Evolutionary conservation across 2,329 filamentous ascomycete species (phyloP), one percentile per base, ranked within the genome.

Genomic region (Colletotrichum zoysiae): DNA sequence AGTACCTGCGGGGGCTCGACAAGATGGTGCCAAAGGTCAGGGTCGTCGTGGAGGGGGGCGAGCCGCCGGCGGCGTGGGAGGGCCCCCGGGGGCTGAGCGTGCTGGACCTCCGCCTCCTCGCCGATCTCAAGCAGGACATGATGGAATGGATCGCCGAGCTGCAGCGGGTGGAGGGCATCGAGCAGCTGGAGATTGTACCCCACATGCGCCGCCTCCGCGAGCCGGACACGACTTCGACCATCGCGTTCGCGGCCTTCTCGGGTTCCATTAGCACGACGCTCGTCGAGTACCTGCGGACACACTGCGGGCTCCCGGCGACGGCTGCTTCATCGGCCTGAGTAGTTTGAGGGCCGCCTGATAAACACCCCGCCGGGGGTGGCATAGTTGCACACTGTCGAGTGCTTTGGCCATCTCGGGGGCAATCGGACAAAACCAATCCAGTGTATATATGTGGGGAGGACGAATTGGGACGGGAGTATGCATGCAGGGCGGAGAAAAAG

Each of bases 141-240:
- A 80, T 91, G 71, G 85, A 89, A 61, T 91, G 89, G 89, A 84
- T 87, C 51, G 84, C 84, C 70, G 86, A 90, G 75, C 76, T 91
- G 71, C 82, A 86, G 20, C 80, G 81, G 42, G 79, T 91, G 35
- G 83, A 81, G 51, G 84, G 84, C 0, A 76, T 90, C 73, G 78
- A 82, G 69, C 82, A 86, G 44, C 73, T 91, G 53, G 84, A 86
- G 44, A 84, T 92, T 3, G 78, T 82, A 35, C 84, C 88, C 3
- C 81, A 89, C 35, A 83, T 90, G 18, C 86, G 88, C 74, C 83
- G 86, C 74, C 86, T 88, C 77, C 85, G 87, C 2, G 79, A 83
- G 35, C 86, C 87, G 1, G 83, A 84, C 66, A 88, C 85, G 23
- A 84, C 85, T 68, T 84, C 84, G 56, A 87, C 89, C 85, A 83